Percentiles rank a stretch among this genome's conserved stretches.
phyloP scores from a whole-genome alignment of 116 monocot species.

The Zostera marina region DNA sequence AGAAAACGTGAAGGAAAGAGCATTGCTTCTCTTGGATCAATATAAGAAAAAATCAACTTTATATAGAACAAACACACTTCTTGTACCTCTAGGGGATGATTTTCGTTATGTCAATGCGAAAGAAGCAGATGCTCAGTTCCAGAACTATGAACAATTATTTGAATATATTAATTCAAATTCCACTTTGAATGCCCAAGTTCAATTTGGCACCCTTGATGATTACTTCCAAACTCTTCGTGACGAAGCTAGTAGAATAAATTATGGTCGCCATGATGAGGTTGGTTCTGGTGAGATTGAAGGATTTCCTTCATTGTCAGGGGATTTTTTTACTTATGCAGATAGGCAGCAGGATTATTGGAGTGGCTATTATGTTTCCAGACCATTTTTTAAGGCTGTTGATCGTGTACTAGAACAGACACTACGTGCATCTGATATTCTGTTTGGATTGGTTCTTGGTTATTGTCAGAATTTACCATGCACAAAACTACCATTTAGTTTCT shows the following conservation, averaged over 20 bases:
- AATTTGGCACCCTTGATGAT: conserved; percentile 94
- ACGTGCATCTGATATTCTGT: conserved; percentile 81
- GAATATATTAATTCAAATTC: conserved; percentile 75
- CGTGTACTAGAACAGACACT: conserved; percentile 86
- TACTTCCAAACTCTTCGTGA: conserved; percentile 78
- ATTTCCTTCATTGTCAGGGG: conserved; percentile 92
- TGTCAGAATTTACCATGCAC: conserved; percentile 62
- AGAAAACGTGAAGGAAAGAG: conserved; percentile 80
- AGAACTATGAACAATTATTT: conserved; percentile 86
- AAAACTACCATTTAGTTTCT: conserved; percentile 58
- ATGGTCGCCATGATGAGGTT: conserved; percentile 55
- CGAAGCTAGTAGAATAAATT: conserved; percentile 76
- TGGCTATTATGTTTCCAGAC: conserved; percentile 96
- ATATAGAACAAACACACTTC: conserved; percentile 89
- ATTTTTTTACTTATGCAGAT: conserved; percentile 98
- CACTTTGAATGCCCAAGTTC: conserved; percentile 64
- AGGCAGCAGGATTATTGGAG: conserved; percentile 94
- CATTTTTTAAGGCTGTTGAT: conserved; percentile 96
- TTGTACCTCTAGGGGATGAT: conserved; percentile 93
- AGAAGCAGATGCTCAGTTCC: conserved; percentile 86
- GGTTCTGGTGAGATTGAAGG: conserved; percentile 72
- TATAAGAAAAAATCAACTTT: conserved; percentile 90
- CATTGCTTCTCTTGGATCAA: conserved; percentile 67
- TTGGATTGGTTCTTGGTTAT: conserved; percentile 64
- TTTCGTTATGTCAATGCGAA: conserved; percentile 79